Percentiles rank a stretch among this genome's conserved stretches.
Conservation (phyloP, 805 yeast genomes). For the Lipomyces yamadae region DNA sequence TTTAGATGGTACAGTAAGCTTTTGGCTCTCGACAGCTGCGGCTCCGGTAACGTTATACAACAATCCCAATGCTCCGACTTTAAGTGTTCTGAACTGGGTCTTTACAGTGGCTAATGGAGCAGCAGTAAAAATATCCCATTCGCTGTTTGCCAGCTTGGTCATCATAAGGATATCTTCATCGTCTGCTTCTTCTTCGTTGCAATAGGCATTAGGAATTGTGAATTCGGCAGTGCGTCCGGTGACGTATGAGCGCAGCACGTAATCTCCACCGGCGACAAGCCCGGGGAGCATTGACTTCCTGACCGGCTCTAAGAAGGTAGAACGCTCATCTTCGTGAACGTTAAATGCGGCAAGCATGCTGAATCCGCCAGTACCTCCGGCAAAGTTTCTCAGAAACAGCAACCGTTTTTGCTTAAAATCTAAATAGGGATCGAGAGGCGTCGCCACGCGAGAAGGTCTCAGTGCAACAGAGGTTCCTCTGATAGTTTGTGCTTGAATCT, state of each 20-base stretch:
- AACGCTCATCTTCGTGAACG: constrained; percentile 18
- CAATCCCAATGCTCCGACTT: constrained; percentile 33
- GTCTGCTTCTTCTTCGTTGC: constrained; percentile 19
- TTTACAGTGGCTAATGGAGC: constrained; percentile 33
- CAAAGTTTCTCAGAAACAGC: constrained; percentile 28
- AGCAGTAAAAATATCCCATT: constrained; percentile 37
- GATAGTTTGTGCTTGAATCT: constrained; percentile 34
- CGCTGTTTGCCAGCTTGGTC: constrained; percentile 21
- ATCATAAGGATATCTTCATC: constrained; percentile 20
- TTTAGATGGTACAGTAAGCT: constrained; percentile 26
- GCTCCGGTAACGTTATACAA: constrained; percentile 31
- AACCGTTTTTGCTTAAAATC: constrained; percentile 20
- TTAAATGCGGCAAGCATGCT: constrained; percentile 34
- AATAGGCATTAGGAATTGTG: not conserved
- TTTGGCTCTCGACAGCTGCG: constrained; percentile 32
- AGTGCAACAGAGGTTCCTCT: constrained; percentile 25
- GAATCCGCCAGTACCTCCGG: constrained; percentile 37
- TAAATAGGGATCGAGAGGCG: constrained; percentile 35
- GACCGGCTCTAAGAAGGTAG: constrained; percentile 21
- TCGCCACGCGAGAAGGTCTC: constrained; percentile 32
- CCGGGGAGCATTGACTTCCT: constrained; percentile 31
- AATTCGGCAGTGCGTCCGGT: constrained; percentile 31
- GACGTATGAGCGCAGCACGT: constrained; percentile 28
- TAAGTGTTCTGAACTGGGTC: constrained; percentile 19
- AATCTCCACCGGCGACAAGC: constrained; percentile 21